Evolutionary conservation across 1,139 yeast genomes (phyloP), one percentile per base, ranked within the genome.

Genomic region (Protomyces pachydermus): DNA sequence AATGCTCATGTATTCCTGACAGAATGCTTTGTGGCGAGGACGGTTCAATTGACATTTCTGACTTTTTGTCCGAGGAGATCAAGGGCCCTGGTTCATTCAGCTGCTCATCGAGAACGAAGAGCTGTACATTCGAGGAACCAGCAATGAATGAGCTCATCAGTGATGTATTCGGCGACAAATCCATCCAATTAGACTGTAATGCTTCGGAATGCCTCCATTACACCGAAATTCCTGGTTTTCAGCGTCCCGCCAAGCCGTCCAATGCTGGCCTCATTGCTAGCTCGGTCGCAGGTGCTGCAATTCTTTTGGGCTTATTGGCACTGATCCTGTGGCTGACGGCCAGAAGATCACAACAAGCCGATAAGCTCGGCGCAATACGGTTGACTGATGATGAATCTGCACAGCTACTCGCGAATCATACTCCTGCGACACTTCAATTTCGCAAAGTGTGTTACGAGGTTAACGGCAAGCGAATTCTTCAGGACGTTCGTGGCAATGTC

Each of bases 11-110:
- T 77, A 79, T 93, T 38, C 97, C 98, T 0, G 98, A 84, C 46
- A 81, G 91, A 70, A 90, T 90, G 95, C 80, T 93, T 9, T 93
- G 98, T 78, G 98, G 98, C 39, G 88, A 90, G 71, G 82, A 84
- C 10, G 98, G 98, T 0, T 90, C 97, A 3, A 91, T 93, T 69
- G 98, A 93, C 75, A 89, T 93, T 54, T 87, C 96, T 0, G 98
- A 93, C 64, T 93, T 95, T 74, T 80, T 93, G 68, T 85, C 93
- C 1, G 95, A 91, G 73, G 88, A 96, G 1, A 91, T 93, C 67
- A 79, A 77, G 60, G 98, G 98, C 1, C 98, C 98, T 0, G 98
- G 97, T 42, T 93, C 88, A 69, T 91, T 93, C 71, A 77, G 84
- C 4, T 93, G 98, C 76, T 89, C 90, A 72, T 75, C 88, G 32